Percentiles rank a stretch among this genome's conserved stretches.
Conservation (phyloP, 495 filamentous ascomycete species). For the Xylaria intraflava region DNA sequence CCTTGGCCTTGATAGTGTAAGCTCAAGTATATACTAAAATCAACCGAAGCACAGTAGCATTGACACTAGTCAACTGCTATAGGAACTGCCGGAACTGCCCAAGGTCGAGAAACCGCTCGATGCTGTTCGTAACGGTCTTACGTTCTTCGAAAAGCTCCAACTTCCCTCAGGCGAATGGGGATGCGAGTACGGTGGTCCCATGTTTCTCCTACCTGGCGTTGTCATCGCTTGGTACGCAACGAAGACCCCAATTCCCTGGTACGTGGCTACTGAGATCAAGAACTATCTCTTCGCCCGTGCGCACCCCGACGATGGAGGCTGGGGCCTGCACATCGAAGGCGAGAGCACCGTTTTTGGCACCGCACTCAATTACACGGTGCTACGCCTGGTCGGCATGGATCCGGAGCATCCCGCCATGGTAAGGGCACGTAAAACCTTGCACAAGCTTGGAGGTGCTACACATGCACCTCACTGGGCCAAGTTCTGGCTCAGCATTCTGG, state of each 20-base stretch:
- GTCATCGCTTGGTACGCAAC: conserved; percentile 89
- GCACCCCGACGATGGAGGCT: conserved; percentile 83
- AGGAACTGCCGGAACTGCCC: conserved; percentile 69
- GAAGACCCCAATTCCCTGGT: conserved; percentile 75
- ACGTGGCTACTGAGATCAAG: conserved; percentile 81
- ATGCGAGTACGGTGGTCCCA: conserved; percentile 88
- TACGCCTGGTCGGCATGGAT: conserved; percentile 82
- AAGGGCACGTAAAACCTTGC: conserved; percentile 75
- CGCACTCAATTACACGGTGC: conserved; percentile 75
- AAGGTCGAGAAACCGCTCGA: conserved; percentile 66
- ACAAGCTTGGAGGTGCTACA: conserved; percentile 79
- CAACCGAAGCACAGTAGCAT: background rate
- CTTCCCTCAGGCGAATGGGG: conserved; percentile 87
- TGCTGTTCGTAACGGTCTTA: conserved; percentile 72
- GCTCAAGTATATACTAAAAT: conserved; percentile 38
- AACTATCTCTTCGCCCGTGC: conserved; percentile 88
- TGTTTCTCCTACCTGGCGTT: conserved; percentile 80
- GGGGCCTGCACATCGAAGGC: conserved; percentile 96
- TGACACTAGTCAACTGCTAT: background rate
- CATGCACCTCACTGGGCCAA: conserved; percentile 92
- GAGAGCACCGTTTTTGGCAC: conserved; percentile 90
- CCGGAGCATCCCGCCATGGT: conserved; percentile 81
- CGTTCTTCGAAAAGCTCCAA: conserved; percentile 87
- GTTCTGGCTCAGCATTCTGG: conserved; percentile 80
- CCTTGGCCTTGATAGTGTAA: conserved; percentile 54